These are phyloP conservation scores for Penicillium waksmanii DNA, from an alignment of 495 filamentous ascomycete genomes.

Conservation along the genomic window DNA sequence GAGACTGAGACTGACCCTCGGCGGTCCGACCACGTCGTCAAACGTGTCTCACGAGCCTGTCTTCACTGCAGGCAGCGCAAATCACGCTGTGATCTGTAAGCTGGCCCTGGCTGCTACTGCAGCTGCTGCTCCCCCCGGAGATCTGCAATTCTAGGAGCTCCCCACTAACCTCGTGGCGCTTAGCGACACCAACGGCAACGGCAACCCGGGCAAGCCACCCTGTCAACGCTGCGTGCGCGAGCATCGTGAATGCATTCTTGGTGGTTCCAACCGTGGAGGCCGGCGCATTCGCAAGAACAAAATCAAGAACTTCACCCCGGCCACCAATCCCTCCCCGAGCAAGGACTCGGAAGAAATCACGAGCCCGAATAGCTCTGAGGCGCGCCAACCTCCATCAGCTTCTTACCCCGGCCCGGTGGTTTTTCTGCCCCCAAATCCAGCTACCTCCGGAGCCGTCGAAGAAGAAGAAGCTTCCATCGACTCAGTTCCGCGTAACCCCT, in stretches of 20 bases:
- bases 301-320: conserved; percentile 44
- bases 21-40: conserved; percentile 41
- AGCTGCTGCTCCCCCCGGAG: conserved; percentile 1
- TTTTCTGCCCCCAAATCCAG: conserved; percentile 40
- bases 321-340: conserved; percentile 27
- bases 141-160: conserved; percentile 22
- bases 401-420: conserved; percentile 44
- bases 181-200: conserved; percentile 52
- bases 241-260: conserved; percentile 61
- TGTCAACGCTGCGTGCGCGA: conserved; percentile 64
- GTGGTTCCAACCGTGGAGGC: conserved; percentile 64
- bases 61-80: conserved; percentile 66
- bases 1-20: conserved; percentile 5
- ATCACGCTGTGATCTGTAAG: conserved; percentile 66
- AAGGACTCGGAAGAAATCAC: conserved; percentile 34
- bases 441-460: conserved; percentile 34
- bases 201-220: conserved; percentile 54
- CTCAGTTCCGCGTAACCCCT: conserved; percentile 50
- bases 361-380: conserved; percentile 36
- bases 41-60: conserved; percentile 65
- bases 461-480: conserved; percentile 49
- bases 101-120: conserved; percentile 9
- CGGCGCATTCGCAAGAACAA: conserved; percentile 60
- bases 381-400: conserved; percentile 28
- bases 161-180: conserved; percentile 22